Evolutionary conservation across 306 rosid genomes (phyloP).

Genomic region (Myrica gale): DNA sequence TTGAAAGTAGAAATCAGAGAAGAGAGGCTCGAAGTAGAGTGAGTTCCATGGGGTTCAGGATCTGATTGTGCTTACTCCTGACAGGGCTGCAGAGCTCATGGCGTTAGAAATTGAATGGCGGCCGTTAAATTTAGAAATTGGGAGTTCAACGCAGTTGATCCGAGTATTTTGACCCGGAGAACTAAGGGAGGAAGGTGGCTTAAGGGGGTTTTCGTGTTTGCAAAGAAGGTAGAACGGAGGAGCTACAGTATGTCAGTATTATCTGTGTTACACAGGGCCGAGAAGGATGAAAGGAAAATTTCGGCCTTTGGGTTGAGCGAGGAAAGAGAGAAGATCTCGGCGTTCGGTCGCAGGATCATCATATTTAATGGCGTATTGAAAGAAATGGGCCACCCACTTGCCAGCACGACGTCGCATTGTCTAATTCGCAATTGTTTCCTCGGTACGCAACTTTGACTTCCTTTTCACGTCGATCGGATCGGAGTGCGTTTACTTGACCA

Average conservation of each 20-base stretch:
- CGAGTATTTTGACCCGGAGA: not conserved
- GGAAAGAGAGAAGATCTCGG: not conserved
- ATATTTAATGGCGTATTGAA: too few relatives aligned
- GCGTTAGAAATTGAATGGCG: conserved; percentile 21
- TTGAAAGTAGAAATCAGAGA: conserved; percentile 21
- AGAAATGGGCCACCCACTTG: too few relatives aligned
- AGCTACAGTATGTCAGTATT: not conserved
- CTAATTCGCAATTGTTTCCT: too few relatives aligned
- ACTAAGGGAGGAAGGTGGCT: not conserved
- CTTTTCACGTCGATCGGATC: too few relatives aligned
- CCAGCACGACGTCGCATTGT: too few relatives aligned
- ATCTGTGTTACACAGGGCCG: not conserved
- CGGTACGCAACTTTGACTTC: too few relatives aligned
- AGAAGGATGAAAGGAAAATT: too few relatives aligned
- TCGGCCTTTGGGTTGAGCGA: not conserved
- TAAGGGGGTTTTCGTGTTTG: conserved; percentile 3
- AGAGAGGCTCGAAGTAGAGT: not conserved
- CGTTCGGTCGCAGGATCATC: too few relatives aligned
- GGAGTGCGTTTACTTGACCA: too few relatives aligned
- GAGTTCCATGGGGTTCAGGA: not conserved
- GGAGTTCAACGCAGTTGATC: conserved; percentile 8
- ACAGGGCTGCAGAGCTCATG: conserved; percentile 59
- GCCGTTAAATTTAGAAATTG: not conserved
- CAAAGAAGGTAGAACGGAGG: not conserved
- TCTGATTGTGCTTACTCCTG: conserved; percentile 37